Evolutionary conservation across 495 filamentous ascomycete genomes (phyloP), one percentile per base, ranked within the genome.

Genomic region (Neurospora tetrasperma): DNA sequence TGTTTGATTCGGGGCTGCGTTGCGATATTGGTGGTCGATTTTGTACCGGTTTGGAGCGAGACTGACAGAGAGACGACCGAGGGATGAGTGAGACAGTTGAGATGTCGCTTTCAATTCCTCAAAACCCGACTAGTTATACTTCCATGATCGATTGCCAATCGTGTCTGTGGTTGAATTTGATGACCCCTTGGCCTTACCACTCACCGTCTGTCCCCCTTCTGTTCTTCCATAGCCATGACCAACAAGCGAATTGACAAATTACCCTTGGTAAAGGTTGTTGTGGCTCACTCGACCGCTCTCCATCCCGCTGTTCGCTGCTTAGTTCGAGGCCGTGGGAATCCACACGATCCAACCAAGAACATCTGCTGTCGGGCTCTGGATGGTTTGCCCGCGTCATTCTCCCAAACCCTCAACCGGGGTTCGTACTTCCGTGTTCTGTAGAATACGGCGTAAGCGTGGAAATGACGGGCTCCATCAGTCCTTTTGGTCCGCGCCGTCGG

Each of bases 111-210:
- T 31, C 27, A 31, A 31, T 2, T 31, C 10, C 20, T 48, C n/a
- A 23, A 12, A 5, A 11, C 11, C 4, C 23, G 4, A n/a, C 23
- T 20, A 23, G 46, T 54, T 0, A 54, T 11, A 54, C 11, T 54
- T 12, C 9, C 4, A 23, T 23, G 1, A 54, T 23, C 2, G 4
- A 23, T 54, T 23, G 20, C 10, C 4, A 23, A 11, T 11, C 1
- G n/a, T 10, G 9, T 12, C 1, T 4, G 3, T 1, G 9, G 4
- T 54, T 1, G 4, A 0, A 11, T 2, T 2, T 23, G 9, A 6
- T 54, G 46, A 54, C 46, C 23, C 20, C 46, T 20, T 48, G 4
- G 1, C 9, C 9, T 1, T 48, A 11, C n/a, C n/a, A 48, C 44
- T 20, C 44, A 48, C 44, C 3, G 23, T 48, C 42, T 44, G 14